Base-by-base conservation (phyloP, 2,329 filamentous ascomycete genomes). In the Fusarium sulawesiense region DNA sequence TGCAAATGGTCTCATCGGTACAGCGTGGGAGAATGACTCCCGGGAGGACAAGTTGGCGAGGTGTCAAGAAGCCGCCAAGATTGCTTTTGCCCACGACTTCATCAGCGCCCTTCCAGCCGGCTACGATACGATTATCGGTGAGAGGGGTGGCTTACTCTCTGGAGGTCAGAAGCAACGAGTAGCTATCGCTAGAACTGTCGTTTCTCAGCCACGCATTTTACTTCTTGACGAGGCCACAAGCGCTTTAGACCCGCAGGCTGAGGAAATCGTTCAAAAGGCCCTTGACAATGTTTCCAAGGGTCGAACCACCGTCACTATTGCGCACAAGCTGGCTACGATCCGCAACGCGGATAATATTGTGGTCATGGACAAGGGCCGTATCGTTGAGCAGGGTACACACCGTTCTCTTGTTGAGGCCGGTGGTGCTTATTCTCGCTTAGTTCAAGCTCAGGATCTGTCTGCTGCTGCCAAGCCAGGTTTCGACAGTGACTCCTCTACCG, bases 221-320 rank as follows among this genome's bases (percentile, higher is more conserved):
- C 86, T 93, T 14, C 81, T 90, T 7, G 91, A 92, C 68, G 90
- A 92, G 78, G 89, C 89, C 2, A 92, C 89, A 0, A 87, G 85
- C 25, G 86, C 88, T 2, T 72, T 83, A 40, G 79, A 83, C 41
- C 76, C 78, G 7, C 71, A 63, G 50, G 72, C 78, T 9, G 79
- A 82, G 30, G 78, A 77, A 37, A 77, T 80, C 1, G 85, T 88
- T 23, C 83, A 85, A 69, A 72, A 71, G 2, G 79, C 80, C 2
- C 76, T 86, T 7, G 77, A 80, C 65, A 63, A 74, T 60, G 71
- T 82, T 61, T 65, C 78, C 57, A 53, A 66, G 10, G 76, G 75
- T 3, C 72, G 89, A 27, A 92, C 90, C 0, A 90, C 89, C 0
- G 87, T 92, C 54, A 84, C 88, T 12, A 90, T 92, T 59, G 89